phyloP scores from a whole-genome alignment of 305 asterid genomes.

The Solanum aculeatissimum region DNA sequence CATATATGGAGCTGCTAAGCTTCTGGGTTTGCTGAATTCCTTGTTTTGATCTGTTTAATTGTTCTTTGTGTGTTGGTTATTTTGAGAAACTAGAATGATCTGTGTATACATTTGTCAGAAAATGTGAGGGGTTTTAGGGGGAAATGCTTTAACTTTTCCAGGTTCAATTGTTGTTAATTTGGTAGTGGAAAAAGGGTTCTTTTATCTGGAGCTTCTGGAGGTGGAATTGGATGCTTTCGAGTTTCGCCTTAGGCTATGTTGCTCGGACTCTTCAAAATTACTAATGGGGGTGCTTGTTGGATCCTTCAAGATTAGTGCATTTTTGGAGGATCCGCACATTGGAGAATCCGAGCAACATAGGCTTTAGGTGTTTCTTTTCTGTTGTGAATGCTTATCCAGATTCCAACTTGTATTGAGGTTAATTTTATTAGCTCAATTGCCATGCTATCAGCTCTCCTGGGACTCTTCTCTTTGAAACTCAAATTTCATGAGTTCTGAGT shows the following conservation, averaged over 20 bases:
- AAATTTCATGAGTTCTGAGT: not conserved
- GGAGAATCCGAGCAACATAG: not conserved
- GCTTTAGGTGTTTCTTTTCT: not conserved
- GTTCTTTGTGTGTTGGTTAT: not conserved
- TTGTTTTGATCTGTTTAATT: not conserved
- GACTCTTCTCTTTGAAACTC: not conserved
- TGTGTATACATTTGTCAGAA: not conserved
- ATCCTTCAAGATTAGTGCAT: not conserved
- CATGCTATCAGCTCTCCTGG: not conserved
- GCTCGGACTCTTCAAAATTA: not conserved
- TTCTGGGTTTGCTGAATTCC: not conserved
- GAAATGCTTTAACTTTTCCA: not conserved
- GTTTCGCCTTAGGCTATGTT: not conserved
- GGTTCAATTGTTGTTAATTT: not conserved
- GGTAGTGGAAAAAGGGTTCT: not conserved
- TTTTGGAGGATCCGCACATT: not conserved
- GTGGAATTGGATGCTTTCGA: not conserved
- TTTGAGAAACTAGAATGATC: not conserved
- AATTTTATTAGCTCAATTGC: not conserved
- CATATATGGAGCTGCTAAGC: not conserved
- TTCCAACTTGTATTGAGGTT: not conserved
- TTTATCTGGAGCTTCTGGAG: not conserved
- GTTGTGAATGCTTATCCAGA: not conserved
- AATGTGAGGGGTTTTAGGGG: not conserved
- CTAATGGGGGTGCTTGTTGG: not conserved